Evolutionary conservation across 2,329 filamentous ascomycete genomes (phyloP), one percentile per base, ranked within the genome.

Genomic region (Westerdykella sp.): DNA sequence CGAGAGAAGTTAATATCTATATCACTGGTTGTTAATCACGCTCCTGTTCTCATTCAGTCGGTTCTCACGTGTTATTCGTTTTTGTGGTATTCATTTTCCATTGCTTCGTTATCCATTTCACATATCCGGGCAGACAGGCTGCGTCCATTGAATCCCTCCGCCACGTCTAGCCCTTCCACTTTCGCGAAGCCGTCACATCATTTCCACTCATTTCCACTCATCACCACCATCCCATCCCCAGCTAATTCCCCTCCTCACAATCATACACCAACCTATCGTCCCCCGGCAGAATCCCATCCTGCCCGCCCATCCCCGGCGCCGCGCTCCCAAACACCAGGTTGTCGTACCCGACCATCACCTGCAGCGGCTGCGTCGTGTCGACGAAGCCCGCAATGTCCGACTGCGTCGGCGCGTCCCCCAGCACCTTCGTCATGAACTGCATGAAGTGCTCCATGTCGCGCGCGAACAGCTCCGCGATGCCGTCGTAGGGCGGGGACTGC

Each of bases 261-360:
- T n/a, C n/a, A 12, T 34, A 25, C 23, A 25, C 23, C n/a, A 34
- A 16, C n/a, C 32, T 5, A 5, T n/a, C 16, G 12, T 34, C 16
- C 14, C 16, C 34, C 7, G 34, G 34, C 16, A 5, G 9, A 35
- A 35, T 35, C 14, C 34, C 34, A 35, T 35, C 34, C 34, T 3
- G 9, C 7, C 34, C 34, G 7, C 34, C 34, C 14, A 35, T 15
- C 16, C 34, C 34, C 16, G 34, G 34, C 34, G 14, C 16, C 16
- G 34, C 34, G 9, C 7, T 10, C 25, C 46, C 46, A 15, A 39
- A 51, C 13, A 54, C 48, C 10, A 49, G 34, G 16, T 48, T 44
- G 12, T 54, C 51, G 22, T 54, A 53, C 14, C 46, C 51, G n/a
- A 39, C 46, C 49, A 49, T 49, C 9, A 54, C 25, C 13, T 48